Evolutionary conservation across 148 eudicot genomes (phyloP).

Genomic region (Fagopyrum esculentum): DNA sequence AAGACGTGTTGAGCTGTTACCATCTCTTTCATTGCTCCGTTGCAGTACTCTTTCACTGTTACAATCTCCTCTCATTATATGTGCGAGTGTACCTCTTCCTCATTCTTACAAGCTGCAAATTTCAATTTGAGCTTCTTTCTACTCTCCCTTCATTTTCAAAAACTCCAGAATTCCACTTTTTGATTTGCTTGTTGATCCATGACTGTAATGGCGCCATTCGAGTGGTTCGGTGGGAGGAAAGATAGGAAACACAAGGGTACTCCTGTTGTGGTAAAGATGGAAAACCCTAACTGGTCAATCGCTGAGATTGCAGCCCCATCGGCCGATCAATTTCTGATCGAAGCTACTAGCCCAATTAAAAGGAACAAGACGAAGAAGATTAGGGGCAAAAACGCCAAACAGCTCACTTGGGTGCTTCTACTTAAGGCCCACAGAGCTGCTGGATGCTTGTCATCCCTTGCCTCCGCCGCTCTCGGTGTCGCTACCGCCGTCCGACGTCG

Average conservation of each 20-base stretch:
- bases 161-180: neutral
- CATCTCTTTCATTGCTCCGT: conserved; percentile 1
- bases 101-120: conserved; percentile 10
- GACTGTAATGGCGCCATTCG: conserved; percentile 41
- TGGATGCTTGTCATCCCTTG: conserved; percentile 15
- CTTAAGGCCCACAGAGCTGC: conserved; percentile 17
- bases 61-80: conserved; percentile 1
- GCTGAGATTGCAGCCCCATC: conserved; percentile 55
- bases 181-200: neutral
- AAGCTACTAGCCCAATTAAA: conserved; percentile 38
- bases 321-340: conserved; percentile 32
- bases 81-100: neutral
- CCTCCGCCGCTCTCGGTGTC: conserved; percentile 11
- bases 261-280: conserved; percentile 91
- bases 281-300: conserved; percentile 91
- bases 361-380: conserved; percentile 22
- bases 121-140: neutral
- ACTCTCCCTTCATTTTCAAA: neutral
- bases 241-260: conserved; percentile 58
- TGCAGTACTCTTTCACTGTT: neutral
- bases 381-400: conserved; percentile 17
- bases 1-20: conserved; percentile 20
- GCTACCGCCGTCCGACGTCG: conserved; percentile 12
- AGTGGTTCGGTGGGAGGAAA: conserved; percentile 51
- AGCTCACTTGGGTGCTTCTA: conserved; percentile 17